Evolutionary conservation across 257 asterid genomes (phyloP).

Genomic region (Nicotiana tomentosiformis): DNA sequence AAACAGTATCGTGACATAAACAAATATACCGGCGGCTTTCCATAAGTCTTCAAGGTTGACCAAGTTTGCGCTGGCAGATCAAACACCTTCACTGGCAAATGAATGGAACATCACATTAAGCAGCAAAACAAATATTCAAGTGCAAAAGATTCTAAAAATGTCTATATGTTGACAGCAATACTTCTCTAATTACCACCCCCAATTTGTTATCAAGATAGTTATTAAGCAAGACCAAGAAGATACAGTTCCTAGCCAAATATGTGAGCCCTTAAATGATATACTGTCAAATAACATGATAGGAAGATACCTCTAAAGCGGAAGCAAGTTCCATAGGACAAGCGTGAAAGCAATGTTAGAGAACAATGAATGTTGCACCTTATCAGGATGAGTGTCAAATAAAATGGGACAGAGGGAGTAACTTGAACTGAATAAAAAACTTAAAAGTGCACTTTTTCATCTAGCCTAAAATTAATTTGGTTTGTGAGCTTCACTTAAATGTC

Average conservation of each 20-base stretch:
- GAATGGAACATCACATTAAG: conserved; percentile 19
- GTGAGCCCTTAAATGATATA: not conserved
- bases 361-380: not conserved
- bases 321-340: not conserved
- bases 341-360: not conserved
- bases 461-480: no score
- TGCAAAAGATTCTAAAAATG: not conserved
- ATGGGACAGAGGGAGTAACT: no score
- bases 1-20: conserved; percentile 9
- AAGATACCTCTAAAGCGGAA: conserved; percentile 2
- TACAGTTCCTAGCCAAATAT: not conserved
- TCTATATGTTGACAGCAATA: not conserved
- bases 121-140: conserved; percentile 1
- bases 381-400: not conserved
- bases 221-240: not conserved
- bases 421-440: no score
- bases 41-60: conserved; percentile 91
- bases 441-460: no score
- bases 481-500: no score
- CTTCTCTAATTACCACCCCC: not conserved
- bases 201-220: not conserved
- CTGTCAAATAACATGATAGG: not conserved
- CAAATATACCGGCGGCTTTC: conserved; percentile 82
- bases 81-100: conserved; percentile 77
- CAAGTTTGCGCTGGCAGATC: conserved; percentile 76